phyloP scores from a whole-genome alignment of 2,329 filamentous ascomycete genomes.

The Myrmaecium sp. region DNA sequence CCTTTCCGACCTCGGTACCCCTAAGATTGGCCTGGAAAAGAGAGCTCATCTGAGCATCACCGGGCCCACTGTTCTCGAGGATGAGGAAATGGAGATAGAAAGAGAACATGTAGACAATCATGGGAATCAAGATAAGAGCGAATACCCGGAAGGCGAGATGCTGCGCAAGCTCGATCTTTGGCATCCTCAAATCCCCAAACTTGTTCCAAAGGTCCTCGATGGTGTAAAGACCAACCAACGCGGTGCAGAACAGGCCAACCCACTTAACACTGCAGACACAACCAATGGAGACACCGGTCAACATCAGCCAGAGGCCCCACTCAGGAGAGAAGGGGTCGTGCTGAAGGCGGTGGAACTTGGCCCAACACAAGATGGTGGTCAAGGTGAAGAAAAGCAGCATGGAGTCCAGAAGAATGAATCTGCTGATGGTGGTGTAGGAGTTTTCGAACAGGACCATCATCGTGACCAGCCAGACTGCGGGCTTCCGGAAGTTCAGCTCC shows the following conservation, averaged over 20 bases:
- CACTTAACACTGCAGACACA: constrained; percentile 98
- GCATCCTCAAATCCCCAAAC: constrained; percentile 88
- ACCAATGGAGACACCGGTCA: constrained; percentile 89
- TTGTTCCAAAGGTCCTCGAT: constrained; percentile 96
- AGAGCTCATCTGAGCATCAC: constrained; percentile 99
- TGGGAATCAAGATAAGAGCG: constrained; percentile 74
- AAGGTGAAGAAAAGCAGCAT: constrained; percentile 99
- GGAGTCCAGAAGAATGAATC: constrained; percentile 94
- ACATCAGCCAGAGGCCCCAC: constrained; percentile 88
- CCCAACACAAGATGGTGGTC: constrained; percentile 91
- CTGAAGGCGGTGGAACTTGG: constrained; percentile 83
- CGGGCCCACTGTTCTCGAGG: constrained; percentile 81
- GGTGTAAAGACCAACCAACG: constrained; percentile 88
- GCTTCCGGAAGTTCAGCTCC: constrained; percentile 71
- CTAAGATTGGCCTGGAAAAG: constrained; percentile 94
- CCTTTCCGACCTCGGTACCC: constrained; percentile 84
- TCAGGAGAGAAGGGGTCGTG: constrained; percentile 72
- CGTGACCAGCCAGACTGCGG: constrained; percentile 86
- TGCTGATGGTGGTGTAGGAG: constrained; percentile 96
- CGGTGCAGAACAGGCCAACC: constrained; percentile 90
- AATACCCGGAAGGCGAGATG: constrained; percentile 68
- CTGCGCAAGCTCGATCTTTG: constrained; percentile 56
- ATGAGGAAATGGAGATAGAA: constrained; percentile 93
- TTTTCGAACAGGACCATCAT: constrained; percentile 98
- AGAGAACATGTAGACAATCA: constrained; percentile 86